Evolutionary conservation across 2,329 filamentous ascomycete genomes (phyloP).

Genomic region (Ambrosiella cleistominuta): DNA sequence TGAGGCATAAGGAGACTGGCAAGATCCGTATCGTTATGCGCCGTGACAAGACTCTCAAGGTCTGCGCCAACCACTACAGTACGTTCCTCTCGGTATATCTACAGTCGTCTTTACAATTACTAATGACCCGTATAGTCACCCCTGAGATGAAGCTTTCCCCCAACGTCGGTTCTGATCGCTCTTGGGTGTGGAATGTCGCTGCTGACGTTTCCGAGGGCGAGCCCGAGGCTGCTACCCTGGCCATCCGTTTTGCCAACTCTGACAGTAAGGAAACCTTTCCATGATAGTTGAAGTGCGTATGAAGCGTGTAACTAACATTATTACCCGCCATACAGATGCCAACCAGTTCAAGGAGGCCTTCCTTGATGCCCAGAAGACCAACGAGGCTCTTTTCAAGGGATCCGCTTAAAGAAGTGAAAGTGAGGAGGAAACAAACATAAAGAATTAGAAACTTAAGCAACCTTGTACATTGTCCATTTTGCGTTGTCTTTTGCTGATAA

Average conservation of each 20-base stretch:
- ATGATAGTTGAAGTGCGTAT: background rate
- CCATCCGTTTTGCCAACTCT: conserved; percentile 92
- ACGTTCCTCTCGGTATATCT: conserved; percentile 24
- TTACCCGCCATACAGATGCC: conserved; percentile 46
- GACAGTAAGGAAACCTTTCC: conserved; percentile 50
- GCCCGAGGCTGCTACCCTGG: conserved; percentile 86
- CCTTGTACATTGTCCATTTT: background rate
- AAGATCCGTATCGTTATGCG: conserved; percentile 98
- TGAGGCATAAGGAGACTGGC: conserved; percentile 97
- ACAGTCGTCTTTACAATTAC: background rate
- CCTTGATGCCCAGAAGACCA: conserved; percentile 91
- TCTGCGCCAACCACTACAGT: conserved; percentile 99
- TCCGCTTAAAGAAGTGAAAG: conserved; percentile 14
- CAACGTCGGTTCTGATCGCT: conserved; percentile 94
- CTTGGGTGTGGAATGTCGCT: conserved; percentile 97
- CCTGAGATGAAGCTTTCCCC: conserved; percentile 98
- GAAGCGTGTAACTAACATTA: conserved; percentile 16
- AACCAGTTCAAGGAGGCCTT: conserved; percentile 96
- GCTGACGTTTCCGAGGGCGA: conserved; percentile 97
- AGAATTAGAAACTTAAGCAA: background rate
- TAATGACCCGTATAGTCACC: conserved; percentile 45
- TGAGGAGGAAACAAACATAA: background rate
- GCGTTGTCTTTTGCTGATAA: background rate
- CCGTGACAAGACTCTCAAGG: conserved; percentile 98
- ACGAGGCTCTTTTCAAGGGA: conserved; percentile 65